phyloP scores from a whole-genome alignment of 306 rosid species.

The Trichosanthes truncata region DNA sequence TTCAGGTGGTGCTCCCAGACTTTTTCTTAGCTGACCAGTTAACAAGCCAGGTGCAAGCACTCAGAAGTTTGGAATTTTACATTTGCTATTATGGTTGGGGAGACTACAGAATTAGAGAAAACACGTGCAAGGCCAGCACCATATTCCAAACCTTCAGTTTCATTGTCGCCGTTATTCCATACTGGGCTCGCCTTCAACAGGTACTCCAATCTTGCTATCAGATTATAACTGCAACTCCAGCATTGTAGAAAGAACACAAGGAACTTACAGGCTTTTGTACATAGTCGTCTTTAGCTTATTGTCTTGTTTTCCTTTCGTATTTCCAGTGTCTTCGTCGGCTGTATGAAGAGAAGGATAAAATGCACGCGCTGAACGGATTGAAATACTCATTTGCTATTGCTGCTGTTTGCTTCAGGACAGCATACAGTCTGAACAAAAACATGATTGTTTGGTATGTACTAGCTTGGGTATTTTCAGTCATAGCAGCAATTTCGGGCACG shows the following conservation, averaged over 20 bases:
- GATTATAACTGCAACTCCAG: background rate
- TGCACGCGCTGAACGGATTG: constrained; percentile 48
- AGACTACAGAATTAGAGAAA: constrained; percentile 35
- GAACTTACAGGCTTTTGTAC: background rate
- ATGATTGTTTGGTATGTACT: constrained; percentile 21
- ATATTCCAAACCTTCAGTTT: constrained; percentile 33
- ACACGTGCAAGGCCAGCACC: constrained; percentile 17
- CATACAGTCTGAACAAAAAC: constrained; percentile 17
- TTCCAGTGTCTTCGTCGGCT: constrained; percentile 50
- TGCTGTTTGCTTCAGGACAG: constrained; percentile 51
- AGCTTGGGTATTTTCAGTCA: constrained; percentile 34
- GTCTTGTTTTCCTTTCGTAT: background rate
- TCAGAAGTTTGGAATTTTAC: constrained; percentile 57
- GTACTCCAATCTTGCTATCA: constrained; percentile 13
- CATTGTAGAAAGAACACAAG: background rate
- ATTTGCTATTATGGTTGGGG: constrained; percentile 66
- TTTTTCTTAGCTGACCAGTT: constrained; percentile 72
- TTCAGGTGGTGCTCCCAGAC: constrained; percentile 61
- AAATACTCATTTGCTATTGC: constrained; percentile 49
- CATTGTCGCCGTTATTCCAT: constrained; percentile 44
- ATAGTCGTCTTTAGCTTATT: background rate
- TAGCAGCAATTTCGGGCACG: constrained; percentile 37
- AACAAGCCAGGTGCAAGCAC: constrained; percentile 70
- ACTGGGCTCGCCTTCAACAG: constrained; percentile 53
- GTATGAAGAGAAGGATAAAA: constrained; percentile 47